Base-by-base conservation (phyloP, 2,329 filamentous ascomycete species). In the Neopestalotiopsis rosae region DNA sequence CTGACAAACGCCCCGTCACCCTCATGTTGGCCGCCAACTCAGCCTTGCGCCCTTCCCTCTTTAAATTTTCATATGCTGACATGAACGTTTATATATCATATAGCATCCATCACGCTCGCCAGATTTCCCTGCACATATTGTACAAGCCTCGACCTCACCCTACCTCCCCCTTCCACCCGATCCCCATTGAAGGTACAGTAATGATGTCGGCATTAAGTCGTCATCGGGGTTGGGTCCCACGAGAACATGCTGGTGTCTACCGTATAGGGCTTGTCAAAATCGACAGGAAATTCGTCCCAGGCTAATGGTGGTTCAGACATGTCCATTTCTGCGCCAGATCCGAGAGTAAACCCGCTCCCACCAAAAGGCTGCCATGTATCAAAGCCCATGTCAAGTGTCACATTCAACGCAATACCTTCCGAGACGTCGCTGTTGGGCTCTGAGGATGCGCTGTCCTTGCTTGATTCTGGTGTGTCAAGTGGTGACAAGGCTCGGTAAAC, bases 401-500 rank as follows among this genome's bases (percentile, higher is more conserved):
- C 85, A 58, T 90, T 88, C 14, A 89, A 80, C 17, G 80, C 77
- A 3, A 84, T 82, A 5, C 82, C 82, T 68, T 91, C 89, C 2
- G 87, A 85, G 20, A 90, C 86, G 72, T 91, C 89, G 74, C 88
- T 90, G 70, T 86, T 90, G 10, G 88, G 87, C 73, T 91, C 89
- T 56, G 89, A 90, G 9, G 81, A 77, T 4, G 86, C 85, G 72
- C 85, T 86, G 68, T 91, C 88, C 76, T 90, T 89, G 77, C 83
- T 88, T 2, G 89, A 91, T 72, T 90, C 89, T 0, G 89, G 89
- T 7, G 89, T 91, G 74, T 91, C 88, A 69, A 90, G 89, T 0
- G 89, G 88, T 30, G 89, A 89, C 68, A 87, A 79, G 1, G 86
- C 84, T 24, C 85, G 84, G 73, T 88, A 89, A 9, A 87, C 79